Conservation (phyloP, 164 flowering plant genomes). For the Platanus orientalis region DNA sequence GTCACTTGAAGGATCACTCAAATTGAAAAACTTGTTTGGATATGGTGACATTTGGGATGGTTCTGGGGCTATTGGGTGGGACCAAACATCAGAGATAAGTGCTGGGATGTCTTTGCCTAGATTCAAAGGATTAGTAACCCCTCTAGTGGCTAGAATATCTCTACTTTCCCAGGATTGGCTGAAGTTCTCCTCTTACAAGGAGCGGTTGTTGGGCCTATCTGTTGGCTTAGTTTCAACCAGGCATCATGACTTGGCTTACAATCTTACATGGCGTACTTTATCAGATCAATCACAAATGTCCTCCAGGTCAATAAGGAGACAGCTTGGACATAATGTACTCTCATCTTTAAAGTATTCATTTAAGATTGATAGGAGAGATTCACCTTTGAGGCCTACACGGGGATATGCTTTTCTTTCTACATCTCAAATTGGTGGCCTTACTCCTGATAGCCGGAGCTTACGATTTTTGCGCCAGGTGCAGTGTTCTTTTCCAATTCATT, state of each 20-base stretch:
- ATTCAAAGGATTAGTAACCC: constrained; percentile 50
- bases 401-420: constrained; percentile 77
- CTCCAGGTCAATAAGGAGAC: constrained; percentile 70
- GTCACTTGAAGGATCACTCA: constrained; percentile 78
- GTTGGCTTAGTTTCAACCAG: constrained; percentile 64
- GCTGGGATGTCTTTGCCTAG: constrained; percentile 73
- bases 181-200: constrained; percentile 87
- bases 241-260: constrained; percentile 69
- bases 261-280: constrained; percentile 78
- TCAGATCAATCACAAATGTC: constrained; percentile 86
- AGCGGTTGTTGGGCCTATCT: constrained; percentile 63
- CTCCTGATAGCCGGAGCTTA: constrained; percentile 65
- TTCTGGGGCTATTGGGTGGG: constrained; percentile 75
- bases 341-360: constrained; percentile 78
- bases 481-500: background rate
- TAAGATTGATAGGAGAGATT: constrained; percentile 69
- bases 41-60: constrained; percentile 93
- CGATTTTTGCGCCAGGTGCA: constrained; percentile 90
- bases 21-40: constrained; percentile 75
- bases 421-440: constrained; percentile 76
- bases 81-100: constrained; percentile 72
- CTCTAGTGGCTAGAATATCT: constrained; percentile 59
- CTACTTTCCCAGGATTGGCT: constrained; percentile 87
- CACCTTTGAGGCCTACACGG: constrained; percentile 70
- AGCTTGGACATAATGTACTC: constrained; percentile 76